Percentiles rank a stretch among this genome's conserved stretches.
phyloP scores from a whole-genome alignment of 495 filamentous ascomycete species.

The Thermothielavioides terrestris region DNA sequence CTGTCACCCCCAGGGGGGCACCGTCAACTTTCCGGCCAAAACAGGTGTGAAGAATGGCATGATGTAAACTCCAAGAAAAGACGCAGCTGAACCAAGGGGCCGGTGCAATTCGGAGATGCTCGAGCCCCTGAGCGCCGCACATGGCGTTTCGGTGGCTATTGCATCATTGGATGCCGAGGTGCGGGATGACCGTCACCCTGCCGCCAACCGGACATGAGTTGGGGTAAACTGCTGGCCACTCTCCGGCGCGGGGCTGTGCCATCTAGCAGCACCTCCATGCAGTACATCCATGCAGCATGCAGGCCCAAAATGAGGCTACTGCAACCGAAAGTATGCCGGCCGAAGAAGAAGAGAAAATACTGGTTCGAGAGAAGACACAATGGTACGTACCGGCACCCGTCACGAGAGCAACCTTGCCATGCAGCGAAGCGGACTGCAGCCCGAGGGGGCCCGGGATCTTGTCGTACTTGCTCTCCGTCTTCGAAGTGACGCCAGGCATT shows the following conservation, averaged over 20 bases:
- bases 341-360: background rate
- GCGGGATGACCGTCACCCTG: background rate
- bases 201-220: constrained; percentile 28
- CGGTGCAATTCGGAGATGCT: background rate
- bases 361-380: too few species aligned
- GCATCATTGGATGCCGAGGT: background rate
- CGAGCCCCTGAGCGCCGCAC: background rate
- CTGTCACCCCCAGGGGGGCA: constrained; percentile 21
- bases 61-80: background rate
- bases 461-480: constrained; percentile 30
- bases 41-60: background rate
- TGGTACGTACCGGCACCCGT: constrained; percentile 41
- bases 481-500: constrained; percentile 32
- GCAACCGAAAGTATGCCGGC: background rate
- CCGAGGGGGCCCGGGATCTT: constrained; percentile 42
- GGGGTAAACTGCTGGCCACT: constrained; percentile 23
- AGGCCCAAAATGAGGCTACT: background rate
- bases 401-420: constrained; percentile 44
- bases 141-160: background rate
- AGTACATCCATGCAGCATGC: background rate
- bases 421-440: constrained; percentile 38
- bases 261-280: background rate
- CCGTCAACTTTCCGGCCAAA: background rate
- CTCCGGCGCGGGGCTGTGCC: background rate
- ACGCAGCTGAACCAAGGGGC: background rate